phyloP scores from a whole-genome alignment of 2,329 filamentous ascomycete species.

The Talaromyces sp. region DNA sequence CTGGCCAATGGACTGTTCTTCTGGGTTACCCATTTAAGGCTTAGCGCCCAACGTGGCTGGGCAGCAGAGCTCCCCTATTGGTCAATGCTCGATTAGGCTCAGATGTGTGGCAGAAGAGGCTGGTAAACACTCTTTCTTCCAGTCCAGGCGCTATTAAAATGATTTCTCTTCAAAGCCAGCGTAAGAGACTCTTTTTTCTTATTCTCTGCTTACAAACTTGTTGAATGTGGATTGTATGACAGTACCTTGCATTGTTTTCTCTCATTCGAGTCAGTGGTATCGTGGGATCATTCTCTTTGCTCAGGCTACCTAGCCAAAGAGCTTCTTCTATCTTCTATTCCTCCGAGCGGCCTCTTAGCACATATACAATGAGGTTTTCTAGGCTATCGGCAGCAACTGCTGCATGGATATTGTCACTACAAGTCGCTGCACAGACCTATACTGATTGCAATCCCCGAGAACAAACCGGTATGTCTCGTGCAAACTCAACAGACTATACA shows the following conservation, averaged over 20 bases:
- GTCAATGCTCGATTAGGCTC: neutral
- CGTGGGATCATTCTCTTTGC: neutral
- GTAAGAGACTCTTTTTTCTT: neutral
- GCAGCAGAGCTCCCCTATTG: neutral
- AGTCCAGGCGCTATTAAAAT: neutral
- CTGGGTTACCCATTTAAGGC: neutral
- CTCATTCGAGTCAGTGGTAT: neutral
- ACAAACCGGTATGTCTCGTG: constrained; percentile 24
- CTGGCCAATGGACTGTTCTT: neutral
- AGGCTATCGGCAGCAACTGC: constrained; percentile 25
- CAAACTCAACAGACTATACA: neutral
- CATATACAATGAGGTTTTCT: constrained; percentile 32
- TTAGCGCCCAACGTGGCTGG: constrained; percentile 7
- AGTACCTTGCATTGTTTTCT: neutral
- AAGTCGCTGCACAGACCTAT: constrained; percentile 42
- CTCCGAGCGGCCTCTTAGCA: neutral
- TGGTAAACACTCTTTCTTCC: neutral
- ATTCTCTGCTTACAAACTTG: neutral
- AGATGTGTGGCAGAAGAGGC: constrained; percentile 3
- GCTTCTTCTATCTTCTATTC: neutral
- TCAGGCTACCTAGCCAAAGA: constrained; percentile 11
- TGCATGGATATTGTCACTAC: constrained; percentile 28
- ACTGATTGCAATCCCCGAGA: constrained; percentile 44
- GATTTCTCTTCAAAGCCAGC: neutral
- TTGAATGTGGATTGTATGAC: neutral